These are phyloP conservation scores for Isabelozyma rhagii DNA, from an alignment of 805 yeast species.

Conservation along the genomic window DNA sequence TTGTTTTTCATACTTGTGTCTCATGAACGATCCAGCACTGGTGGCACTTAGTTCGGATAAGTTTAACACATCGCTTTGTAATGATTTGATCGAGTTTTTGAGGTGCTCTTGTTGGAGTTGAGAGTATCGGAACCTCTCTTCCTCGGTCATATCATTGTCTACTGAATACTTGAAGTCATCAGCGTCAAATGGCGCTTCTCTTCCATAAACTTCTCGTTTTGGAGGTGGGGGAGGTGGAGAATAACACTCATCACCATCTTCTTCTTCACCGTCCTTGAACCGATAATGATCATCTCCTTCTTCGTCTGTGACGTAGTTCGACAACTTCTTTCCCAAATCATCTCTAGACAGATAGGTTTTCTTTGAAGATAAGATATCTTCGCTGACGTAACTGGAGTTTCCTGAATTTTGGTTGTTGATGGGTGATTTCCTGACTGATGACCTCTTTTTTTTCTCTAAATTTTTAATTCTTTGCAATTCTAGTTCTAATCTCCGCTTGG, in stretches of 20 bases:
- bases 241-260: slow-evolving; percentile 10
- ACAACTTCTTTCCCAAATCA: slow-evolving; percentile 31
- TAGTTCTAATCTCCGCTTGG: slow-evolving; percentile 37
- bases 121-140: slow-evolving; percentile 23
- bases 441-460: slow-evolving; percentile 16
- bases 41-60: slow-evolving; percentile 81
- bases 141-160: slow-evolving; percentile 18
- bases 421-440: background rate
- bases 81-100: slow-evolving; percentile 37
- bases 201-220: slow-evolving; percentile 13
- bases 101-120: slow-evolving; percentile 35
- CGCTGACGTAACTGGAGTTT: slow-evolving; percentile 31
- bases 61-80: slow-evolving; percentile 44
- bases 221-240: slow-evolving; percentile 46
- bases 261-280: slow-evolving; percentile 4
- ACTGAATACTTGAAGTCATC: slow-evolving; percentile 34
- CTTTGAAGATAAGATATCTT: slow-evolving; percentile 32
- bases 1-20: slow-evolving; percentile 59
- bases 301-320: slow-evolving; percentile 18
- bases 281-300: slow-evolving; percentile 13
- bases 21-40: slow-evolving; percentile 78
- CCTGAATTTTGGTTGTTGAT: slow-evolving; percentile 11
- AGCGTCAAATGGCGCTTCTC: slow-evolving; percentile 30
- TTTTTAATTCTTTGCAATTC: slow-evolving; percentile 33
- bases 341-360: slow-evolving; percentile 29